Evolutionary conservation across 2,329 filamentous ascomycete genomes (phyloP).

Genomic region (Aureobasidium sp.): DNA sequence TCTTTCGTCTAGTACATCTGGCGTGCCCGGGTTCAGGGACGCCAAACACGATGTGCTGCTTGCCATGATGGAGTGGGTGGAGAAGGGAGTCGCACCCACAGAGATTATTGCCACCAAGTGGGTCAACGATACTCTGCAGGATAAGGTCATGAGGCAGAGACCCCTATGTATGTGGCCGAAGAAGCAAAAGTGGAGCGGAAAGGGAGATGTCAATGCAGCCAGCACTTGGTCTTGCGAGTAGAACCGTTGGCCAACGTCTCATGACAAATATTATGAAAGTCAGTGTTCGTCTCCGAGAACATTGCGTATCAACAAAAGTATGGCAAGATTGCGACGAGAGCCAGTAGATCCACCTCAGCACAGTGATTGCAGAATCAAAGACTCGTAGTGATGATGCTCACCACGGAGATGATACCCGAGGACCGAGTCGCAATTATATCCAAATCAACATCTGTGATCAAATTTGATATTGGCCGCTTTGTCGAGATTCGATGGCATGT

Average conservation of each 20-base stretch:
- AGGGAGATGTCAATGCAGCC: constrained; percentile 33
- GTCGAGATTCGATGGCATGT: neutral
- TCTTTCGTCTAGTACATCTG: constrained; percentile 27
- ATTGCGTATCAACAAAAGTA: no score
- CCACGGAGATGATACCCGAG: no score
- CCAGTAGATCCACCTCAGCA: no score
- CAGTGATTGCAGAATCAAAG: no score
- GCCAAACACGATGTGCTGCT: constrained; percentile 38
- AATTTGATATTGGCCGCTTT: neutral
- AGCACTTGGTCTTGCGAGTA: constrained; percentile 30
- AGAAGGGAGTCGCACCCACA: constrained; percentile 41
- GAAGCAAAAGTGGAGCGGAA: constrained; percentile 32
- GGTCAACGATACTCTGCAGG: constrained; percentile 33
- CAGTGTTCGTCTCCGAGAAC: no score
- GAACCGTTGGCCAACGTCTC: neutral
- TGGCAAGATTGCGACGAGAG: no score
- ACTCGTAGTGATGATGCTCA: no score
- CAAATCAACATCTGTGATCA: no score
- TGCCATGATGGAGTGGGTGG: constrained; percentile 44
- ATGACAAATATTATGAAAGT: no score
- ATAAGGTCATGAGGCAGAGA: constrained; percentile 38
- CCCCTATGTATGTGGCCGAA: constrained; percentile 40
- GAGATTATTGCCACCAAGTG: constrained; percentile 41
- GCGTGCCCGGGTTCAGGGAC: constrained; percentile 38
- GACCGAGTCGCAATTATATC: no score